Evolutionary conservation across 805 yeast genomes (phyloP), one percentile per base, ranked within the genome.

Genomic region (Lipomyces anomalus): DNA sequence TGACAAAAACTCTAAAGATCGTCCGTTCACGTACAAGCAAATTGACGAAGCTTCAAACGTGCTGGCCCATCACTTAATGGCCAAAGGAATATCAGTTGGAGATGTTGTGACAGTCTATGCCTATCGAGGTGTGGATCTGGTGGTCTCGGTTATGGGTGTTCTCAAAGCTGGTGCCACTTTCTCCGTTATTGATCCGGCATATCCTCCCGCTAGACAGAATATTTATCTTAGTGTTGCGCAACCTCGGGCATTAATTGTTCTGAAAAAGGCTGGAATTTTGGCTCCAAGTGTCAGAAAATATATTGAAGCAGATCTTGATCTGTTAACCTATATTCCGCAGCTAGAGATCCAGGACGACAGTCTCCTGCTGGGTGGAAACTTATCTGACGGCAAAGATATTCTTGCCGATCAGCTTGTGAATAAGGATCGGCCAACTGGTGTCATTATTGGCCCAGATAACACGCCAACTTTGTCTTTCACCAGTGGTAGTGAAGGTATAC

Each of bases 91-190:
- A 58, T 71, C 77, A 53, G 74, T 84, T 60, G 98, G 97, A 46
- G 97, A 92, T 64, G 87, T 92, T 16, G 97, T 92, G 16, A 89
- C 89, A 95, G 89, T 94, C 57, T 92, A 92, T 63, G 96, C 98
- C 22, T 86, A 90, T 61, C 80, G 99, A 67, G 96, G 97, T 58
- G 98, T 92, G 5, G 99, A 92, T 63, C 72, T 92, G 52, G 86
- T 92, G 78, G 86, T 94, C 35, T 94, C 97, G 4, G 97, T 92
- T 16, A 82, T 92, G 84, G 99, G 97, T 66, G 95, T 88, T 18
- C 76, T 92, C 63, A 92, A 92, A 69, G 97, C 98, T 1, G 99
- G 99, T 57, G 97, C 95, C 16, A 90, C 98, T 0, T 92, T 92
- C 65, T 89, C 97, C 6, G 99, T 92, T 20, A 94, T 92, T 54